Conservation (phyloP, 2,329 filamentous ascomycete genomes). For the Alternaria sp. region DNA sequence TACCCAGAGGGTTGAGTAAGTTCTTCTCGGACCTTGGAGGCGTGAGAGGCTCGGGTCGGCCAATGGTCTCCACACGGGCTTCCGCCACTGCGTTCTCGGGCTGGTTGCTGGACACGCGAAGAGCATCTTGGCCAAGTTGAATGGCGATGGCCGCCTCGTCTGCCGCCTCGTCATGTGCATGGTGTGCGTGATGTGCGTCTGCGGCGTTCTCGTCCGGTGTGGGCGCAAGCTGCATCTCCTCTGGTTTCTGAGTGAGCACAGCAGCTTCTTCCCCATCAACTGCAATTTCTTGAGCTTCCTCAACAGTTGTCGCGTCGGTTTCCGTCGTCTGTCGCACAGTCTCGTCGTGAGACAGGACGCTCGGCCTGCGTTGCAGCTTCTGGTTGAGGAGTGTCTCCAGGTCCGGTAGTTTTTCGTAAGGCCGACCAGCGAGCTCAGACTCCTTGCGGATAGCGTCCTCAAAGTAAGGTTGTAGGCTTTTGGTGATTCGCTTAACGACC, state of each 20-base stretch:
- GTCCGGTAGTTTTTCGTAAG: constrained; percentile 74
- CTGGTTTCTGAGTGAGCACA: constrained; percentile 22
- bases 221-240: constrained; percentile 39
- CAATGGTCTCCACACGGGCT: constrained; percentile 21
- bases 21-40: constrained; percentile 66
- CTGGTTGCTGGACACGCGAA: constrained; percentile 27
- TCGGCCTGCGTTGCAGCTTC: constrained; percentile 62
- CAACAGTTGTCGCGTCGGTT: constrained; percentile 12
- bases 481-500: constrained; percentile 88
- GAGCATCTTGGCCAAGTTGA: constrained; percentile 40
- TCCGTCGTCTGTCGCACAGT: constrained; percentile 32
- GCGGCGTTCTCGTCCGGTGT: constrained; percentile 44
- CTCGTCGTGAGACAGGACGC: constrained; percentile 36
- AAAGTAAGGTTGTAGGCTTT: constrained; percentile 77
- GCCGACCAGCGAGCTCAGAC: constrained; percentile 75
- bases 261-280: constrained; percentile 20
- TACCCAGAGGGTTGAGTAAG: constrained; percentile 52
- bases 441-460: constrained; percentile 80
- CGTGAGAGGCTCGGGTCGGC: constrained; percentile 61
- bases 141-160: constrained; percentile 46
- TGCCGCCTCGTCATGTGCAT: constrained; percentile 40
- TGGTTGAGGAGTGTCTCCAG: constrained; percentile 75
- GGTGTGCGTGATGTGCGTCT: constrained; percentile 34
- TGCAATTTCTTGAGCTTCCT: constrained; percentile 15
- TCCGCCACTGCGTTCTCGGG: constrained; percentile 24